Conservation (phyloP, 2,329 filamentous ascomycete species). For the Alternaria ethzedia region DNA sequence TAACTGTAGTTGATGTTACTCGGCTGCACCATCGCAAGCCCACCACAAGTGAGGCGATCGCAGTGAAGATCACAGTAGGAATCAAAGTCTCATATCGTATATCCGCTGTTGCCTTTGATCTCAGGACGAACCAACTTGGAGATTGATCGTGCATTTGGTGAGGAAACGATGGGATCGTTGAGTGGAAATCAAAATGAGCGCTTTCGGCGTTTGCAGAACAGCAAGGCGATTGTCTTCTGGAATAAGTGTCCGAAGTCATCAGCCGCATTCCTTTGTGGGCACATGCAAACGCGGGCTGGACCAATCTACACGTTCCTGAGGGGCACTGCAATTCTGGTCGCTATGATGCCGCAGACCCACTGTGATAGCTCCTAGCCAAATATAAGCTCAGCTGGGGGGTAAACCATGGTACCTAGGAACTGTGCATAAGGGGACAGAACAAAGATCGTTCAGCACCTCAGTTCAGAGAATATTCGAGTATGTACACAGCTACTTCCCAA, state of each 20-base stretch:
- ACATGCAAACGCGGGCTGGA: background rate
- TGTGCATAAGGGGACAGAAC: background rate
- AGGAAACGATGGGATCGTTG: background rate
- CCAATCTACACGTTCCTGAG: background rate
- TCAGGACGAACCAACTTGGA: conserved; percentile 34
- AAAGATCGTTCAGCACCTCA: background rate
- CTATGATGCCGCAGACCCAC: conserved; percentile 9
- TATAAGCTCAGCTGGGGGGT: background rate
- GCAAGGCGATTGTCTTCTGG: background rate
- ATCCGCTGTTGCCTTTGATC: conserved; percentile 26
- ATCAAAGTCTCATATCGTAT: conserved; percentile 33
- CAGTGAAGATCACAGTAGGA: conserved; percentile 32
- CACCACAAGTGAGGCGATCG: conserved; percentile 31
- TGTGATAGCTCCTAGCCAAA: background rate
- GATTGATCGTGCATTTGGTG: conserved; percentile 21
- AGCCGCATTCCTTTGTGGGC: background rate
- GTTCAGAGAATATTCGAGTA: background rate
- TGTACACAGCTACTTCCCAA: background rate
- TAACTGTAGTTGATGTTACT: conserved; percentile 12
- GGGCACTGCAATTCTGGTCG: conserved; percentile 2
- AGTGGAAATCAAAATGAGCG: background rate
- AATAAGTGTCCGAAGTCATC: background rate
- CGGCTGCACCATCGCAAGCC: conserved; percentile 38
- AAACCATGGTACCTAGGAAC: background rate
- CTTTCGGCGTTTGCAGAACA: background rate